Evolutionary conservation across 1,284 basidiomycete genomes (phyloP).

Genomic region (Thecaphora thlaspeos): DNA sequence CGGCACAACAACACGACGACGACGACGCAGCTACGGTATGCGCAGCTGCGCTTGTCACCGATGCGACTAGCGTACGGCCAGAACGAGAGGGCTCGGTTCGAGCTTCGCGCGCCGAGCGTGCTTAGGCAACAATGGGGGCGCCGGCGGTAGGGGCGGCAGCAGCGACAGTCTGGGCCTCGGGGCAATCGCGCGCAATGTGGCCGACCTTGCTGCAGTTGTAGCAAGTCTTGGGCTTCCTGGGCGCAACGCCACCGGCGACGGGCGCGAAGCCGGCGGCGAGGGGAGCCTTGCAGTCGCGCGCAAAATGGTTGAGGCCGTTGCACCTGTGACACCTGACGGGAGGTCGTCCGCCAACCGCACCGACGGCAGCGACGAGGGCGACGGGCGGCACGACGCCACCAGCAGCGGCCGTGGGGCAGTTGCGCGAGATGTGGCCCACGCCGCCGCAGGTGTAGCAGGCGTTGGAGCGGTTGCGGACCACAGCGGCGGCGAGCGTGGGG

Average conservation of each 20-base stretch:
- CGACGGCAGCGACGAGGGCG: slow-evolving; percentile 1
- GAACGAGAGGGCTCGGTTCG: no score
- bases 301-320: slow-evolving; percentile 23
- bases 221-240: slow-evolving; percentile 15
- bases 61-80: no score
- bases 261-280: not conserved
- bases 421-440: slow-evolving; percentile 11
- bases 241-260: not conserved
- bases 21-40: no score
- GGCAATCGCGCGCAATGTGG: slow-evolving; percentile 31
- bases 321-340: slow-evolving; percentile 21
- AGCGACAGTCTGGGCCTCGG: slow-evolving; percentile 19
- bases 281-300: slow-evolving; percentile 24
- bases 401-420: slow-evolving; percentile 6
- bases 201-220: slow-evolving; percentile 21
- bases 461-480: not conserved
- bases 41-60: no score
- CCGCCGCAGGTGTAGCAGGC: slow-evolving; percentile 18
- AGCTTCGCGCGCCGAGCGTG: not conserved
- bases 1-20: no score
- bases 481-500: slow-evolving; percentile 6
- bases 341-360: slow-evolving; percentile 1
- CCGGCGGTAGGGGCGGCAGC: slow-evolving; percentile 21
- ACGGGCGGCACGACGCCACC: not conserved
- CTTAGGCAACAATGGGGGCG: not conserved